Conservation (phyloP, 78 protist genomes). For the Blattamonas nauphoetae region DNA sequence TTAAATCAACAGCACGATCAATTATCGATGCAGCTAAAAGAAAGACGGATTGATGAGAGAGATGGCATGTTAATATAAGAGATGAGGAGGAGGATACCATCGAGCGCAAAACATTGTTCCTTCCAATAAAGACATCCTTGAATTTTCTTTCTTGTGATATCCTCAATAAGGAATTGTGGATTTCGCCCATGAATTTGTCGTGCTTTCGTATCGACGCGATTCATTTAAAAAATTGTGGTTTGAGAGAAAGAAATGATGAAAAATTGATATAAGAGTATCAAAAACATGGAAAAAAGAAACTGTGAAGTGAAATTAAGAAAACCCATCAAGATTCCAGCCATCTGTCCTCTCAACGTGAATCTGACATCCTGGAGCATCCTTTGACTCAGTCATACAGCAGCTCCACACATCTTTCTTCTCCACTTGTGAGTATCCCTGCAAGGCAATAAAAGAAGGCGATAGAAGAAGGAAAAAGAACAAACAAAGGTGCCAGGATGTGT, state of each 20-base stretch:
- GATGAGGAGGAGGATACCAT: slow-evolving; percentile 38
- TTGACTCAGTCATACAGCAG: background rate
- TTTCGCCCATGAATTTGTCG: background rate
- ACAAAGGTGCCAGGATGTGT: background rate
- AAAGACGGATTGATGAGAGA: background rate
- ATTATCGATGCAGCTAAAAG: slow-evolving; percentile 62
- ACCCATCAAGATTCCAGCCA: background rate
- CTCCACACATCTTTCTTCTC: background rate
- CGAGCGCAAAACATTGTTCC: slow-evolving; percentile 86
- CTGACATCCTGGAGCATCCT: background rate
- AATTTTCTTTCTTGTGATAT: slow-evolving; percentile 68
- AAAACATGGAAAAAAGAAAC: background rate
- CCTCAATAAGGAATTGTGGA: slow-evolving; percentile 43
- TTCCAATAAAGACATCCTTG: slow-evolving; percentile 76
- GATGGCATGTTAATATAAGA: background rate
- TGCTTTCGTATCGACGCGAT: background rate
- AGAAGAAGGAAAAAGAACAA: too few relatives aligned
- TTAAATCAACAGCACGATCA: slow-evolving; percentile 77
- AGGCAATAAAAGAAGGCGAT: background rate
- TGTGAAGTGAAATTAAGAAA: too few relatives aligned
- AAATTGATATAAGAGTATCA: background rate
- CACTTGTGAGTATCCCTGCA: background rate
- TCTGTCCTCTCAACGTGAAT: background rate
- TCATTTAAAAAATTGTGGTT: too few relatives aligned
- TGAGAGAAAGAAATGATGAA: background rate